Base-by-base conservation (phyloP, 257 asterid genomes). In the Nicotiana benthamiana region DNA sequence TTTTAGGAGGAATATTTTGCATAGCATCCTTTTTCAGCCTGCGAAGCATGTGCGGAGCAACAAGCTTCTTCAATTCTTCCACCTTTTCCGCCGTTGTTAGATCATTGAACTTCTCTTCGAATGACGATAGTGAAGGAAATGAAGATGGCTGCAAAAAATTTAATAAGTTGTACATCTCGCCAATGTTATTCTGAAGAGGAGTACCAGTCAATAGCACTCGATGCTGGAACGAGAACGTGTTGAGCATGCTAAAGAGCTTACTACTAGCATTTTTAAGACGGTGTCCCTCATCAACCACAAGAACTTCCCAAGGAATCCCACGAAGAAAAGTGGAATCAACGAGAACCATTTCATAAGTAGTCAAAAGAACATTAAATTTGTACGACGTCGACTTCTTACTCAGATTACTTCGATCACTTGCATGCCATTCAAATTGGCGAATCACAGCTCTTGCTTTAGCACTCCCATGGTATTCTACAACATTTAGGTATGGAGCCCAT, bases 261-360 rank as follows among this genome's bases (percentile, higher is more conserved):
- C 99, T 96, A 75, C 90, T 84, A 8, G 97, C 84, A 84, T 94
- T 94, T 85, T 96, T 96, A 81, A 96, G 86, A 74, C 99, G 98
- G 86, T 96, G 99, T 13, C 99, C 99, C 87, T 96, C 99, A 90
- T 96, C 99, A 87, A 96, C 99, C 84, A 96, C 92, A 88, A 96
- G 98, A 90, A 94, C 98, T 87, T 96, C 99, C 99, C 99, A 96
- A 62, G 98, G 98, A 65, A 96, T 90, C 53, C 90, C 94, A 81
- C 98, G 98, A 63, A 96, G 89, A 87, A 87, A 82, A 34, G 93
- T 87, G 61, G 92, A 88, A 88, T 96, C 99, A 17, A 93, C 90
- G n/a, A 96, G 92, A 85, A 96, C 93, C 98, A 96, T 96, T 83
- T 96, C 99, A 76, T 96, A 96, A 3, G 99, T 96, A 57, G 99